Conservation (phyloP, 768 basidiomycete species). For the Chalciporus chontae region DNA sequence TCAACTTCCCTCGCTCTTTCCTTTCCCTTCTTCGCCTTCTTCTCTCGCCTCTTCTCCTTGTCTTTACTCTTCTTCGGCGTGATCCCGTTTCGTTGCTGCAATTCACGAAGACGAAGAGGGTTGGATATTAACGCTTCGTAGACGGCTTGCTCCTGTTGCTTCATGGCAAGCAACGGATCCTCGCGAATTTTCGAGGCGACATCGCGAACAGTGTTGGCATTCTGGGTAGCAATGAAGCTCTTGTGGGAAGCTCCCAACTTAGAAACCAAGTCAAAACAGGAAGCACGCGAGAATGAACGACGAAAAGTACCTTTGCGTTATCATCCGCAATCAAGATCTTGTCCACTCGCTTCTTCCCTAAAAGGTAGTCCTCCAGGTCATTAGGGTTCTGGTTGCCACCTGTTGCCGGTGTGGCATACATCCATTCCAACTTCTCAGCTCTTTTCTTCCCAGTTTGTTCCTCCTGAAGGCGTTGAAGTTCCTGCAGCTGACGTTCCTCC, state of each 20-base stretch:
- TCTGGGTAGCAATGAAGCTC: conserved; percentile 92
- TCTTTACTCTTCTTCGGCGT: conserved; percentile 75
- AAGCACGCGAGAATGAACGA: background rate
- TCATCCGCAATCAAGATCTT: conserved; percentile 92
- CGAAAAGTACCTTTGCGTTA: conserved; percentile 68
- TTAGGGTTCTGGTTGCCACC: conserved; percentile 85
- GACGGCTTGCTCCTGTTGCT: conserved; percentile 94
- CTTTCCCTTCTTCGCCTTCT: conserved; percentile 43
- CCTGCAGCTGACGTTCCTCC: conserved; percentile 94
- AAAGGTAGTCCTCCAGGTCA: conserved; percentile 92
- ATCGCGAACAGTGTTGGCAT: conserved; percentile 87
- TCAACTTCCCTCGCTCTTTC: conserved; percentile 24
- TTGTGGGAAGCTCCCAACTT: conserved; percentile 85
- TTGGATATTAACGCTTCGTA: conserved; percentile 84
- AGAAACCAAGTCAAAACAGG: conserved; percentile 8
- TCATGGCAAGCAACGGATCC: conserved; percentile 95
- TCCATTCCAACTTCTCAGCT: conserved; percentile 96
- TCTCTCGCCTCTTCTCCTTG: conserved; percentile 51
- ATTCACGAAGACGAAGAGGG: conserved; percentile 75
- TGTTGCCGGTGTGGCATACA: conserved; percentile 97
- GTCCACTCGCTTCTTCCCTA: conserved; percentile 97
- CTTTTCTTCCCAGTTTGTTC: conserved; percentile 93
- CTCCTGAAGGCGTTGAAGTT: conserved; percentile 93
- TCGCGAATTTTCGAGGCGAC: conserved; percentile 92
- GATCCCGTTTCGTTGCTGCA: conserved; percentile 80